A percentile compares a stretch with the other conserved stretches of the same genome.
phyloP scores from a whole-genome alignment of 2,329 filamentous ascomycete genomes.

The Atkinsonella hypoxylon region DNA sequence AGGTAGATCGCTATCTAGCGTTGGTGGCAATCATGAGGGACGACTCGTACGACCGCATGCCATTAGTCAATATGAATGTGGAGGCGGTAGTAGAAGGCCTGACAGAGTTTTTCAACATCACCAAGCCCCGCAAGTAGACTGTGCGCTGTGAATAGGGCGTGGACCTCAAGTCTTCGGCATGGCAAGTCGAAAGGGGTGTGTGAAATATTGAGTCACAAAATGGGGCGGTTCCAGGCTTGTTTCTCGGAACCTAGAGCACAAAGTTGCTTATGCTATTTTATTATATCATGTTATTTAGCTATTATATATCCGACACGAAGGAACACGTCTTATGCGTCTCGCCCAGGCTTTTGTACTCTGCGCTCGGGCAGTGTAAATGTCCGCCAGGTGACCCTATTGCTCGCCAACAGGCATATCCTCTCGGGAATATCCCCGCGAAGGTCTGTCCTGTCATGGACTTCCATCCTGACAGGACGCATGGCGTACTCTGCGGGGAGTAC shows the following conservation, averaged over 20 bases:
- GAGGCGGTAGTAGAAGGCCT: conserved; percentile 70
- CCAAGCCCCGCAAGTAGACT: conserved; percentile 37
- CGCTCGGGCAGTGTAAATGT: conserved; percentile 30
- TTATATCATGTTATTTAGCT: background rate
- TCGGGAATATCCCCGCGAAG: conserved; percentile 34
- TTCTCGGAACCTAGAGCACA: background rate
- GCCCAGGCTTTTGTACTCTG: background rate
- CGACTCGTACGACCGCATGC: conserved; percentile 72
- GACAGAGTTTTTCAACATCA: conserved; percentile 67
- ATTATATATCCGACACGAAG: background rate
- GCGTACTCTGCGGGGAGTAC: conserved; percentile 16
- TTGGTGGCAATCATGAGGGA: conserved; percentile 81
- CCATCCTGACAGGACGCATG: conserved; percentile 34
- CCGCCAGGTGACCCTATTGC: conserved; percentile 33
- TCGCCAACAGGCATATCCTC: conserved; percentile 38
- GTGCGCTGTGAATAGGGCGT: background rate
- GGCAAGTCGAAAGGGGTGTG: background rate
- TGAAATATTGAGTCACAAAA: background rate
- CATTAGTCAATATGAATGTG: conserved; percentile 77
- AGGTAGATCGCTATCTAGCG: conserved; percentile 64
- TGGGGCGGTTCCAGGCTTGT: background rate
- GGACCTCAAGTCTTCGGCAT: background rate
- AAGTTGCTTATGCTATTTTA: background rate
- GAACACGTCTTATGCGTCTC: background rate
- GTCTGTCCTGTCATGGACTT: conserved; percentile 33